Evolutionary conservation across 1,284 basidiomycete species (phyloP), one percentile per base, ranked within the genome.

Genomic region (Mycosarcoma maydis): DNA sequence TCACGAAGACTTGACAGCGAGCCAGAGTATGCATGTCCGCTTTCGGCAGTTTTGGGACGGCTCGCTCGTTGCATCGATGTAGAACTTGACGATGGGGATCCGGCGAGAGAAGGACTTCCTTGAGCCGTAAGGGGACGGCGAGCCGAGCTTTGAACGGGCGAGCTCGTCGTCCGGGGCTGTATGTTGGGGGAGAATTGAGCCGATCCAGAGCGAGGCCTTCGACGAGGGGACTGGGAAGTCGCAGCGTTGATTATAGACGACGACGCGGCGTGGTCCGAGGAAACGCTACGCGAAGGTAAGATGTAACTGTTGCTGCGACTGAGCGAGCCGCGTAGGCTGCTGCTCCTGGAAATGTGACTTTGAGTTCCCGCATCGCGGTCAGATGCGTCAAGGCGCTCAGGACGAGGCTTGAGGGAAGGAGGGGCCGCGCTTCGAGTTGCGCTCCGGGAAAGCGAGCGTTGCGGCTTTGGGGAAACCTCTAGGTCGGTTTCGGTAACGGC

Each of bases 91-190:
- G 37, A 39, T 3, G 50, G 54, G 3, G 58, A 54, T n/a, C 29
- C 14, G 19, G 41, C 41, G 19, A 32, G 17, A 2, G 49, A 38
- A 6, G 57, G 53, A 26, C 54, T 58, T 20, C 24, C 50, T 13
- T 58, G 60, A 6, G 46, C 44, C 3, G 55, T 59, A 9, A 33
- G 0, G 0, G 66, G 55, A 5, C 59, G 43, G 13, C 51, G 46
- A 9, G 34, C 7, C 2, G 59, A 43, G 49, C 38, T 32, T 36
- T 48, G 48, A 17, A 26, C 20, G 16, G 60, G 52, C 26, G 60
- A 64, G 42, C 67, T 70, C 11, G 67, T 70, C 13, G 67, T 70
- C 11, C 67, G 38, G 7, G 67, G 67, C 39, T 59, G 67, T 16
- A 70, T 70, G 6, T 64, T 54, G 32, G 66, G 66, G 6, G 59